Percentiles rank a stretch among this genome's conserved stretches.
phyloP scores from a whole-genome alignment of 2,329 filamentous ascomycete genomes.

The Calonectria naviculata region DNA sequence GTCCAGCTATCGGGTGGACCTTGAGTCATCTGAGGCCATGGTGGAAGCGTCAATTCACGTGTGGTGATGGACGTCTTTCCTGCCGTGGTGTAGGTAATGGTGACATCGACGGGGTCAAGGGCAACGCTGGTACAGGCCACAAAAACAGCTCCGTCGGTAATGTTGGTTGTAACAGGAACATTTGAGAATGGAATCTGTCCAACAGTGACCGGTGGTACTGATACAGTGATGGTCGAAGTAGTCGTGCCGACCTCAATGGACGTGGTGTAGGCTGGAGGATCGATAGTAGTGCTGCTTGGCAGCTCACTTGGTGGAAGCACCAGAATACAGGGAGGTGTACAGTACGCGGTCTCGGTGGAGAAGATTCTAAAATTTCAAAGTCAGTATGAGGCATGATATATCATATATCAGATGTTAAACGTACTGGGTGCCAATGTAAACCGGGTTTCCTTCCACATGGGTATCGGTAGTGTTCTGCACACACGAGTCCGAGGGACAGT shows the following conservation, averaged over 20 bases:
- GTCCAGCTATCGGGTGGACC: background rate
- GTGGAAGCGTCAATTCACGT: background rate
- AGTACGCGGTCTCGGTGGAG: background rate
- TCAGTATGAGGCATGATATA: background rate
- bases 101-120: background rate
- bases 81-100: background rate
- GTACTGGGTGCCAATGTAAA: background rate
- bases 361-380: background rate
- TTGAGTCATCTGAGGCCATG: background rate
- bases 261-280: background rate
- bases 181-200: background rate
- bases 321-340: background rate
- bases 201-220: background rate
- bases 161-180: background rate
- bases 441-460: background rate
- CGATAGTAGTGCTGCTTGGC: background rate
- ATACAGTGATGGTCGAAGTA: background rate
- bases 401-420: background rate
- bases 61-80: constrained; percentile 6
- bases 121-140: background rate
- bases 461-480: background rate
- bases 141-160: background rate
- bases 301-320: background rate
- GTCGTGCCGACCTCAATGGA: background rate
- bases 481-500: background rate